Conservation (phyloP, 1,284 basidiomycete species). For the Cryptococcus maquisensis region DNA sequence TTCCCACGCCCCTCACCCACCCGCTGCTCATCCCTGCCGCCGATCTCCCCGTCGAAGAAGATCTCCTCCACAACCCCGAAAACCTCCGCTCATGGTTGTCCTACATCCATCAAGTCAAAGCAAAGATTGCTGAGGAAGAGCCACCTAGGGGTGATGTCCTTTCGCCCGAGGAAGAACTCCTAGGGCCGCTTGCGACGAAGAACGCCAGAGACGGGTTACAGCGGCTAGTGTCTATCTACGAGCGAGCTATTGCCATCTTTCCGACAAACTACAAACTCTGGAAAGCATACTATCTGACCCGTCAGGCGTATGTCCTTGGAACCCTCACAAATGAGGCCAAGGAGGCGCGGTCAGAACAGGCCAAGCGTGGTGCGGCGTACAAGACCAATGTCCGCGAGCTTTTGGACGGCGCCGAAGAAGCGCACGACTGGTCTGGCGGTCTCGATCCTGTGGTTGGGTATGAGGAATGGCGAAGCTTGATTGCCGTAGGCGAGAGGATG, state of each 20-base stretch:
- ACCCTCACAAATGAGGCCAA: constrained; percentile 50
- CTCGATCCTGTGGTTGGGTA: constrained; percentile 84
- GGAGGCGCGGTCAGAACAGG: constrained; percentile 52
- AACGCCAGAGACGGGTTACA: constrained; percentile 71
- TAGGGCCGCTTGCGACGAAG: constrained; percentile 62
- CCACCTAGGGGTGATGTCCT: constrained; percentile 38
- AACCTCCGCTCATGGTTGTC: constrained; percentile 90
- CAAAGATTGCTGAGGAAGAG: constrained; percentile 59
- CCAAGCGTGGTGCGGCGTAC: constrained; percentile 68
- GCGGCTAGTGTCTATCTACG: constrained; percentile 83
- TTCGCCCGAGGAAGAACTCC: constrained; percentile 39
- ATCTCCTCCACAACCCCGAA: constrained; percentile 85
- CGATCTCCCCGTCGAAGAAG: constrained; percentile 87
- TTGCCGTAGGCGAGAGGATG: constrained; percentile 85
- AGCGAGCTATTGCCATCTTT: constrained; percentile 82
- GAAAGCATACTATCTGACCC: constrained; percentile 82
- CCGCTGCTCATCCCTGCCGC: constrained; percentile 67
- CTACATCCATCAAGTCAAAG: constrained; percentile 73
- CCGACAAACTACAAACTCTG: constrained; percentile 89
- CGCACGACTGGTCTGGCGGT: constrained; percentile 76
- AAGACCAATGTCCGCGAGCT: constrained; percentile 84
- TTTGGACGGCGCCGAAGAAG: constrained; percentile 80
- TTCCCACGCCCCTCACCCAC: constrained; percentile 75
- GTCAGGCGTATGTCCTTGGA: constrained; percentile 83
- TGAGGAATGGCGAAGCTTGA: constrained; percentile 88